phyloP scores from a whole-genome alignment of 768 basidiomycete genomes.

The Pholiota conissans region DNA sequence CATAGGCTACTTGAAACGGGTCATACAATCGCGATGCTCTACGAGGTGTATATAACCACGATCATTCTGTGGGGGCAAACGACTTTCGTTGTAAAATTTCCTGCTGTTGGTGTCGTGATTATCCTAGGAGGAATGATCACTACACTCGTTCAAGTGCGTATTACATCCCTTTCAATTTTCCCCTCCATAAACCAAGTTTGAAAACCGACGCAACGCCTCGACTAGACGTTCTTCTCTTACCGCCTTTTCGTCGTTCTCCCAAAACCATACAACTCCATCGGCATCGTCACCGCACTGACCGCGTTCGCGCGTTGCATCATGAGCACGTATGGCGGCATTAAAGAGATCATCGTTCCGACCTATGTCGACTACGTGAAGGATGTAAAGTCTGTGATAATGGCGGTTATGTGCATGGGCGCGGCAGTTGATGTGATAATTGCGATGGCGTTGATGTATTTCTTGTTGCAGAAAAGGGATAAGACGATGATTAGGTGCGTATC shows the following conservation, averaged over 20 bases:
- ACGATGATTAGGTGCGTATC: not conserved
- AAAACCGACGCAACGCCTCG: no score
- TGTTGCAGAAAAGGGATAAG: not conserved
- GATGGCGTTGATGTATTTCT: not conserved
- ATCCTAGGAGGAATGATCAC: conserved; percentile 14
- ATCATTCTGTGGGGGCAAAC: conserved; percentile 13
- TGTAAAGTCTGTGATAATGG: not conserved
- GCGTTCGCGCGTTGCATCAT: not conserved
- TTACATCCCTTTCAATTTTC: no score
- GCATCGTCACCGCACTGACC: not conserved
- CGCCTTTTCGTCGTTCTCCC: conserved; percentile 5
- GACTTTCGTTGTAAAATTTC: conserved; percentile 1
- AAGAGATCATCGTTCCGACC: not conserved
- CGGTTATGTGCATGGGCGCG: not conserved
- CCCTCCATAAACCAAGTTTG: no score
- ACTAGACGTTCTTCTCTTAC: conserved; percentile 6
- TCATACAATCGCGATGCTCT: conserved; percentile 19
- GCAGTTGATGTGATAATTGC: not conserved
- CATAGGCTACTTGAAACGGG: conserved; percentile 20
- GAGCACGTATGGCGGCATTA: not conserved
- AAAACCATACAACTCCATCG: not conserved
- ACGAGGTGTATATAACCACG: conserved; percentile 20
- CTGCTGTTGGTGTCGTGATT: conserved; percentile 7
- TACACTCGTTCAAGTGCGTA: conserved; percentile 2
- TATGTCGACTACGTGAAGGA: not conserved